A percentile compares a stretch with the other conserved stretches of the same genome.
These are phyloP conservation scores for Biscogniauxia sp. DNA, from an alignment of 2,329 filamentous ascomycete genomes.

Conservation along the genomic window DNA sequence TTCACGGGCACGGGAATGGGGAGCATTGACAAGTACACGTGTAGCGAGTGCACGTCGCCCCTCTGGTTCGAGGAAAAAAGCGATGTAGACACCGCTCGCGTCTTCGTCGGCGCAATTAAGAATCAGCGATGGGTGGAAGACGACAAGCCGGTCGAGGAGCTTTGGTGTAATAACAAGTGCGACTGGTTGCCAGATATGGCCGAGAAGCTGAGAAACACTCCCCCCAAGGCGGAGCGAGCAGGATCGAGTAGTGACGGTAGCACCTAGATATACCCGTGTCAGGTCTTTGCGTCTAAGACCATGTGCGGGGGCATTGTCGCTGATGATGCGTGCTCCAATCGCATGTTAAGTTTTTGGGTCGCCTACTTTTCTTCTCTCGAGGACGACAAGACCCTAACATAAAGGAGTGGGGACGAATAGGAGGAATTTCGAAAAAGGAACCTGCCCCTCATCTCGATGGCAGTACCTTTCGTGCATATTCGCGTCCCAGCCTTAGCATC, in stretches of 20 bases:
- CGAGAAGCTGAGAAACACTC: background rate
- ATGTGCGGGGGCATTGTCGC: background rate
- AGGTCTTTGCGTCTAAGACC: background rate
- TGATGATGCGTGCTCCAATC: background rate
- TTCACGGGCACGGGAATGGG: background rate
- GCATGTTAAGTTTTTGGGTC: background rate
- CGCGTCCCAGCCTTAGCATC: constrained; percentile 53
- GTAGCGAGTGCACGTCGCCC: background rate
- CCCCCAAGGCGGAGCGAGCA: background rate
- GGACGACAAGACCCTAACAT: background rate
- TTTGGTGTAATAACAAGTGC: background rate
- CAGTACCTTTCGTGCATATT: constrained; percentile 58
- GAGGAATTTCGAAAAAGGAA: background rate
- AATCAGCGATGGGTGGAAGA: background rate
- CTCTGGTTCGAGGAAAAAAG: background rate
- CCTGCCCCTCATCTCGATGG: constrained; percentile 49
- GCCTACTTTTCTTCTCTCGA: background rate
- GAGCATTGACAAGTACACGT: background rate
- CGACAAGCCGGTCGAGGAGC: background rate
- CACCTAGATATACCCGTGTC: background rate
- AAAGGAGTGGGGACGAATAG: background rate
- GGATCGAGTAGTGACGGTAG: background rate
- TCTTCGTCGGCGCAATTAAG: background rate
- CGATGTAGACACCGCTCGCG: background rate
- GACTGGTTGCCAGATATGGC: background rate